A percentile compares a stretch with the other conserved stretches of the same genome.
phyloP scores from a whole-genome alignment of 2,329 filamentous ascomycete species.

The Sclerotinia sclerotiorum region DNA sequence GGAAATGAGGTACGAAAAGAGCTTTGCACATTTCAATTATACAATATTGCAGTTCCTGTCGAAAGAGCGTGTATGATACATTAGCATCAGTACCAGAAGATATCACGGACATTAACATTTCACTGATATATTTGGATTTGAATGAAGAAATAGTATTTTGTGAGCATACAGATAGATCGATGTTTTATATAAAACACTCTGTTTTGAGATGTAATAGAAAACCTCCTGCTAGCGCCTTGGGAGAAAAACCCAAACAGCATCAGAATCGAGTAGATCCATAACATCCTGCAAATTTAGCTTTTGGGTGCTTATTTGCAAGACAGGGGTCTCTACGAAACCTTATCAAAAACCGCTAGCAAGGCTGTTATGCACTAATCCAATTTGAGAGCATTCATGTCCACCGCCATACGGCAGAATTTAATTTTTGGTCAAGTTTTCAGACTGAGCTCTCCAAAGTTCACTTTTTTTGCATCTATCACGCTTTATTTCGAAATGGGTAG shows the following conservation, averaged over 20 bases:
- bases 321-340: not conserved
- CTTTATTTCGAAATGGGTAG: conserved; percentile 42
- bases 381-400: not conserved
- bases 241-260: no score
- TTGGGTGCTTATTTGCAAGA: not conserved
- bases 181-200: no score
- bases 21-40: conserved; percentile 26
- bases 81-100: conserved; percentile 17
- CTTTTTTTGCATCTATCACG: not conserved
- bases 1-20: conserved; percentile 6
- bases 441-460: conserved; percentile 1
- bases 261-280: no score
- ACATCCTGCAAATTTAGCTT: no score
- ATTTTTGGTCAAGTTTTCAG: conserved; percentile 22
- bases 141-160: no score
- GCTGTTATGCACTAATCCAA: not conserved
- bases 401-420: conserved; percentile 21
- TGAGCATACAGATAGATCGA: no score
- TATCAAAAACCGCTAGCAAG: conserved; percentile 8
- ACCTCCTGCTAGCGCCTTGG: no score
- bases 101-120: not conserved
- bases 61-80: conserved; percentile 41
- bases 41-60: conserved; percentile 28
- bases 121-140: not conserved
- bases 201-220: no score